phyloP scores from a whole-genome alignment of 164 flowering plant genomes.

The Liquidambar formosana region DNA sequence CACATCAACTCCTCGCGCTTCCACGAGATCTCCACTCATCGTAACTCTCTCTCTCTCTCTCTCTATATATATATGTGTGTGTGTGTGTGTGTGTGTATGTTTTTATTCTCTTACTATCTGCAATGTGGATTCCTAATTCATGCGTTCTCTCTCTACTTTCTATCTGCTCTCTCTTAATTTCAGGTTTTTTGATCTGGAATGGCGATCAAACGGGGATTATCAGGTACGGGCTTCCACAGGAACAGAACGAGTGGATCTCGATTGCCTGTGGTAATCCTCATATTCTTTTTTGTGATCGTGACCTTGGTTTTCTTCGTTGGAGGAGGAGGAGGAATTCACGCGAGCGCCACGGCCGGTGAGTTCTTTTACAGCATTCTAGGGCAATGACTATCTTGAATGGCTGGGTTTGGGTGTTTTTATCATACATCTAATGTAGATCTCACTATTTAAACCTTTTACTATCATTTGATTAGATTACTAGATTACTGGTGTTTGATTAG shows the following conservation, averaged over 20 bases:
- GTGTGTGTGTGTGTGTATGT: background rate
- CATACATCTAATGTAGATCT: background rate
- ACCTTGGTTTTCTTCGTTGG: constrained; percentile 56
- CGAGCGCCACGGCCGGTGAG: constrained; percentile 30
- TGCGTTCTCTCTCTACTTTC: background rate
- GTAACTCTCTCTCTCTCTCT: background rate
- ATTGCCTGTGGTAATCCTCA: constrained; percentile 28
- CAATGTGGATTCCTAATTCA: background rate
- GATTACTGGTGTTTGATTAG: background rate
- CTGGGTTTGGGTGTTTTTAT: background rate
- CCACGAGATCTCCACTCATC: background rate
- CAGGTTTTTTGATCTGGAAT: constrained; percentile 31
- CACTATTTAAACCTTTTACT: background rate
- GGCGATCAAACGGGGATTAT: constrained; percentile 50
- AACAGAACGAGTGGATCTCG: constrained; percentile 40
- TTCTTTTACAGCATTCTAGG: constrained; percentile 1
- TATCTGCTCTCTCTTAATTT: background rate
- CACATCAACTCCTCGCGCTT: background rate
- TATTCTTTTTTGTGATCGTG: constrained; percentile 46
- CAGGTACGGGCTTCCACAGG: constrained; percentile 25
- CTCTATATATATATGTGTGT: background rate
- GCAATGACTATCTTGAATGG: background rate
- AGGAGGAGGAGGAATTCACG: constrained; percentile 51
- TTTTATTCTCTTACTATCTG: background rate
- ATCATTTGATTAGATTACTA: background rate